Evolutionary conservation across 148 eudicot genomes (phyloP), one percentile per base, ranked within the genome.

Genomic region (Persicaria maculosa): DNA sequence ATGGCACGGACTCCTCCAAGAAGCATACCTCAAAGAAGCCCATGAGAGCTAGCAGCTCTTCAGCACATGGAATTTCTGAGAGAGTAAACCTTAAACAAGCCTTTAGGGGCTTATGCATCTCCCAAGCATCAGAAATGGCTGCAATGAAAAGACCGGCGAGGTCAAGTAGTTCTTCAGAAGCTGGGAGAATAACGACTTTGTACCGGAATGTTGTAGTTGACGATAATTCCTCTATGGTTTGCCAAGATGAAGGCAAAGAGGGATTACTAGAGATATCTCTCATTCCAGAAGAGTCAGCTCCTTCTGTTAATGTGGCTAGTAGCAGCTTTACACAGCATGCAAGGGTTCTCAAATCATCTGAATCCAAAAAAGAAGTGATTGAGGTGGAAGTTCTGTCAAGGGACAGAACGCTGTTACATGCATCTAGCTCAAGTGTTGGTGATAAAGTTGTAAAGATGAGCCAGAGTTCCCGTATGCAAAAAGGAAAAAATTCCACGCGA

Each of bases 101-200:
- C 57, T 79, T 96, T 50, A 84, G 99, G 79, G 97, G 99, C 45
- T 80, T 92, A 45, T 92, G 97, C 85, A 92, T 96, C 76, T 92
- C 99, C 77, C 97, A 96, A 80, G 97, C 97, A 71, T 93, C 99
- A 50, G 97, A 96, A 85, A 88, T 86, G 97, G 99, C 99, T 44
- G 91, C 97, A 69, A 77, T 86, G 81, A 96, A 86, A 83, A 78
- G 97, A 11, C 77, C 85, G 55, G 82, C 88, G 6, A 87, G 83
- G 84, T 50, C 89, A n/a, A 80, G 84, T 44, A 84, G 84, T 75
- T 83, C 97, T 20, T 88, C 91, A 36, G 96, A 90, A 83, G 85
- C 85, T 74, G 88, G 98, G 64, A 89, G 78, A 75, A 85, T 83
- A 44, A 64, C 77, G 70, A 87, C 87, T 77, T 72, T 83, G 81